Evolutionary conservation across 2,329 filamentous ascomycete genomes (phyloP).

Genomic region (Ramichloridium luteum): DNA sequence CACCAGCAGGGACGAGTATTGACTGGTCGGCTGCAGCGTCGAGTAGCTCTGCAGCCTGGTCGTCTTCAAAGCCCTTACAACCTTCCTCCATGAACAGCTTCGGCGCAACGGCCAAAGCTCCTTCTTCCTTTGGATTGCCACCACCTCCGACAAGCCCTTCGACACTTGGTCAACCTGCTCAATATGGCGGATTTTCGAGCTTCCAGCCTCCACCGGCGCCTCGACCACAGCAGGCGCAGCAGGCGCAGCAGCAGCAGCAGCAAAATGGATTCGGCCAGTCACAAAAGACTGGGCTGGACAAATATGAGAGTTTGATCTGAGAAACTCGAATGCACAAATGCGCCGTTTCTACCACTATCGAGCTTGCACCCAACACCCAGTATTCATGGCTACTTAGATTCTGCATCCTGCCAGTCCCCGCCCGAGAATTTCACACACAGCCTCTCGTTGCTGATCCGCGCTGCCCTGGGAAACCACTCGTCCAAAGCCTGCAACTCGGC

Average conservation of each 20-base stretch:
- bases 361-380: no score
- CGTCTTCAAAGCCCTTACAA: slow-evolving; percentile 6
- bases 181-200: slow-evolving; percentile 28
- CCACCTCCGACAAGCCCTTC: slow-evolving; percentile 25
- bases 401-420: no score
- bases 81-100: slow-evolving; percentile 5
- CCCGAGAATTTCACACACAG: slow-evolving; percentile 21
- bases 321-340: no score
- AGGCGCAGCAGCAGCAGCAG: slow-evolving; percentile 20
- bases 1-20: slow-evolving; percentile 30
- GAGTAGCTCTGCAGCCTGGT: slow-evolving; percentile 7
- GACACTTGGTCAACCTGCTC: slow-evolving; percentile 26
- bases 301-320: slow-evolving; percentile 55
- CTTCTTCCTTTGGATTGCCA: slow-evolving; percentile 14
- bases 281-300: slow-evolving; percentile 42
- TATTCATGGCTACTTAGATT: no score
- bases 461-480: slow-evolving; percentile 44
- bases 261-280: slow-evolving; percentile 10
- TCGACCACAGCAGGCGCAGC: slow-evolving; percentile 6
- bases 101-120: slow-evolving; percentile 5
- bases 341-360: no score
- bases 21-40: slow-evolving; percentile 38
- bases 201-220: slow-evolving; percentile 26
- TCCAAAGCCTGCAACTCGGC: slow-evolving; percentile 20
- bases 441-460: slow-evolving; percentile 37